phyloP scores from a whole-genome alignment of 2,329 filamentous ascomycete genomes.

The Neopestalotiopsis clavispora region DNA sequence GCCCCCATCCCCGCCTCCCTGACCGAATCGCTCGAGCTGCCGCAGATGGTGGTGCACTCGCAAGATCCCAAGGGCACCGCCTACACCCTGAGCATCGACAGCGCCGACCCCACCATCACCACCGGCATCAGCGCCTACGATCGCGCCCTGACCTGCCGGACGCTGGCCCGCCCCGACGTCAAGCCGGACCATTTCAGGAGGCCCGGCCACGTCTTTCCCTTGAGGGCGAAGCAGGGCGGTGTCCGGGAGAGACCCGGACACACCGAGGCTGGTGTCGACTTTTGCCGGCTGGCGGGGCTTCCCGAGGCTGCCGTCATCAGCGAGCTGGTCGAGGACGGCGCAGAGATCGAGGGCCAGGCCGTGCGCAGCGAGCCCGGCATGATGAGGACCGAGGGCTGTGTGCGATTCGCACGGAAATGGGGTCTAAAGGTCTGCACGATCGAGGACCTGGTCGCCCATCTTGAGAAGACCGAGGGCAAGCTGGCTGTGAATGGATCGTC shows the following conservation, averaged over 20 bases:
- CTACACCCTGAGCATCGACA: slow-evolving; percentile 90
- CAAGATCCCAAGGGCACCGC: slow-evolving; percentile 90
- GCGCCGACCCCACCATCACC: slow-evolving; percentile 71
- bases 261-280: slow-evolving; percentile 91
- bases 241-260: slow-evolving; percentile 82
- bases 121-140: slow-evolving; percentile 93
- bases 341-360: slow-evolving; percentile 70
- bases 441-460: slow-evolving; percentile 80
- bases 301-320: slow-evolving; percentile 80
- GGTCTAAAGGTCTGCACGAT: slow-evolving; percentile 95
- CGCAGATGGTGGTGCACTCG: slow-evolving; percentile 80
- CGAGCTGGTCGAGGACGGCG: slow-evolving; percentile 89
- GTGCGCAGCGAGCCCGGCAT: slow-evolving; percentile 76
- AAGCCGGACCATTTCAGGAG: slow-evolving; percentile 70
- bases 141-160: slow-evolving; percentile 79
- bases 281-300: slow-evolving; percentile 86
- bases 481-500: slow-evolving; percentile 48
- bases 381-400: slow-evolving; percentile 87
- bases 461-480: slow-evolving; percentile 77
- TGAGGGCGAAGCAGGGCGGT: slow-evolving; percentile 79
- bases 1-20: slow-evolving; percentile 76
- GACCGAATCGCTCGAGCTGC: slow-evolving; percentile 74
- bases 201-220: slow-evolving; percentile 88
- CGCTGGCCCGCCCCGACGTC: slow-evolving; percentile 70
- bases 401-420: slow-evolving; percentile 86